A percentile compares a stretch with the other conserved stretches of the same genome.
phyloP scores from a whole-genome alignment of 73 alveolate genomes.

The Tetrahymena elliotti region DNA sequence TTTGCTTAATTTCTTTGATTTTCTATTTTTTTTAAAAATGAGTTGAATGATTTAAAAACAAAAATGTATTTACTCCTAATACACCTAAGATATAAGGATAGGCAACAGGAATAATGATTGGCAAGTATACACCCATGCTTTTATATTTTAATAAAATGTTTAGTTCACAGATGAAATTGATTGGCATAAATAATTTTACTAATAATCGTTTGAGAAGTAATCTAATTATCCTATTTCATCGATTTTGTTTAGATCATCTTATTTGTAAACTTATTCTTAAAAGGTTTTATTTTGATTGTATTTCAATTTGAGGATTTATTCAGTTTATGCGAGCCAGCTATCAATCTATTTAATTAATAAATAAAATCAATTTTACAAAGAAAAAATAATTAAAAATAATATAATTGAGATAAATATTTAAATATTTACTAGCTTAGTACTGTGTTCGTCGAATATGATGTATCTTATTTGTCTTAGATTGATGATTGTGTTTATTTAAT shows the following conservation, averaged over 20 bases:
- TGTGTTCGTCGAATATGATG: neutral
- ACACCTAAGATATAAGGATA: neutral
- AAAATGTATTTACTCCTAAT: neutral
- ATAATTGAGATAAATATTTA: too few relatives aligned
- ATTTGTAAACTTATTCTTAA: neutral
- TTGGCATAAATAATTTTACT: neutral
- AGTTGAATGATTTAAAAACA: neutral
- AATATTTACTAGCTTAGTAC: neutral
- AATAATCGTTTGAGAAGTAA: neutral
- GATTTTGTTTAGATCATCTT: neutral
- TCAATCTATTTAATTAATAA: neutral
- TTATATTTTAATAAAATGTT: neutral
- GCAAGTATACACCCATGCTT: neutral
- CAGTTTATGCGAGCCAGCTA: neutral
- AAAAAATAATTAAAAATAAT: neutral
- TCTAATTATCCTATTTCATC: neutral
- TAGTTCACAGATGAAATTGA: too few relatives aligned
- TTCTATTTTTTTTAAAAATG: neutral
- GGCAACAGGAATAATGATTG: neutral
- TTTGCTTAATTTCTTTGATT: neutral
- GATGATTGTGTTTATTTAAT: neutral
- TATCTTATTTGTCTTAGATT: neutral
- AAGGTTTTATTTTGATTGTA: neutral
- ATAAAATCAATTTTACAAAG: neutral
- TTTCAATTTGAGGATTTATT: neutral